These are phyloP conservation scores for Kodamaea fungicola DNA, from an alignment of 1,139 yeast genomes.

Conservation along the genomic window DNA sequence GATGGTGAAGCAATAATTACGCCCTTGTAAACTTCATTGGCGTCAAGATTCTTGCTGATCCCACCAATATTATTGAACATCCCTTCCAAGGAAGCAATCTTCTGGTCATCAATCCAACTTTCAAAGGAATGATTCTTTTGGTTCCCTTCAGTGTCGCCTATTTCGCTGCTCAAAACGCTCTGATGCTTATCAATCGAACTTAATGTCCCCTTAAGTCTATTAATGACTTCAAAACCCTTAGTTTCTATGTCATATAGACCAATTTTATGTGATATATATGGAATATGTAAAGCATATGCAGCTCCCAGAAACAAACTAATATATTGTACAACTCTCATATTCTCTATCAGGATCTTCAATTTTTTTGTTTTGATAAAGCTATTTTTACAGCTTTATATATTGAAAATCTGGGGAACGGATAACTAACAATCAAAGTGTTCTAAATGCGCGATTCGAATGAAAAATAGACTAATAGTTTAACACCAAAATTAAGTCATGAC, in stretches of 20 bases:
- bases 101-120: slow-evolving; percentile 55
- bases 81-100: slow-evolving; percentile 46
- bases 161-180: slow-evolving; percentile 33
- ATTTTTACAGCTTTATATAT: background rate
- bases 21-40: slow-evolving; percentile 53
- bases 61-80: slow-evolving; percentile 69
- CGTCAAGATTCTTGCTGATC: slow-evolving; percentile 19
- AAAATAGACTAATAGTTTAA: too few relatives aligned
- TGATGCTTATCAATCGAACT: background rate
- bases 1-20: slow-evolving; percentile 87
- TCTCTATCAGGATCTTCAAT: too few relatives aligned
- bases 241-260: background rate
- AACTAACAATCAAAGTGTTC: slow-evolving; percentile 1
- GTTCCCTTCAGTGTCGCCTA: background rate
- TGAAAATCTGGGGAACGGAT: slow-evolving; percentile 1
- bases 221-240: background rate
- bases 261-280: background rate
- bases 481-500: too few relatives aligned
- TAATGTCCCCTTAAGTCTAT: background rate
- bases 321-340: too few relatives aligned
- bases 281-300: slow-evolving; percentile 1
- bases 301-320: background rate
- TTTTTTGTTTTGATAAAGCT: too few relatives aligned
- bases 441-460: background rate
- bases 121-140: slow-evolving; percentile 33